A percentile compares a stretch with the other conserved stretches of the same genome.
These are phyloP conservation scores for Septoria linicola DNA, from an alignment of 2,329 filamentous ascomycete genomes.

Conservation along the genomic window DNA sequence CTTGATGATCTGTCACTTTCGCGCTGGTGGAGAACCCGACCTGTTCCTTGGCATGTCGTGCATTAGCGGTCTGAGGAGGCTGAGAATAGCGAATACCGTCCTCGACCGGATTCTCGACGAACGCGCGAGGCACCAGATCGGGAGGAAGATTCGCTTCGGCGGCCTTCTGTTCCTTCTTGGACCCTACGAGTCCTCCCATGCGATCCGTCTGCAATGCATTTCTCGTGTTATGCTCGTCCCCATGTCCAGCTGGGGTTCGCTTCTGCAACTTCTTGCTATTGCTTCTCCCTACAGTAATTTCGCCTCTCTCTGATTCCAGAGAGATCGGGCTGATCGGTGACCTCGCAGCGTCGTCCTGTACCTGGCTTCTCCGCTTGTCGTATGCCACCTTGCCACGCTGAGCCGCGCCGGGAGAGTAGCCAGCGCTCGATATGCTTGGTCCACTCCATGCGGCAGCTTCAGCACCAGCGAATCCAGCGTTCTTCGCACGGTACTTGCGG, in stretches of 20 bases:
- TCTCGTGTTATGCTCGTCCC: slow-evolving; percentile 22
- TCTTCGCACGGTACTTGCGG: slow-evolving; percentile 34
- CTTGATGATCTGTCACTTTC: slow-evolving; percentile 7
- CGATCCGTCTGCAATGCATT: slow-evolving; percentile 43
- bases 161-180: slow-evolving; percentile 30
- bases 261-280: slow-evolving; percentile 39
- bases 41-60: slow-evolving; percentile 40
- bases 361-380: slow-evolving; percentile 32
- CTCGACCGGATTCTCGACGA: slow-evolving; percentile 22
- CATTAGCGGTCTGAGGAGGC: slow-evolving; percentile 40
- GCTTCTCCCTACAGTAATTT: slow-evolving; percentile 30
- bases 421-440: slow-evolving; percentile 15
- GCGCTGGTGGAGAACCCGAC: slow-evolving; percentile 42
- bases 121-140: slow-evolving; percentile 36
- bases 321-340: slow-evolving; percentile 29
- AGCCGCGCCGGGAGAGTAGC: slow-evolving; percentile 15
- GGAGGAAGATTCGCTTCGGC: slow-evolving; percentile 40
- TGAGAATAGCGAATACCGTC: slow-evolving; percentile 36
- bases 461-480: slow-evolving; percentile 37
- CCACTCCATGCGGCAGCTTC: slow-evolving; percentile 29
- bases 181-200: slow-evolving; percentile 34
- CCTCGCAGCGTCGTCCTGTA: slow-evolving; percentile 15
- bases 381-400: slow-evolving; percentile 36
- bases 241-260: slow-evolving; percentile 16
- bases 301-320: slow-evolving; percentile 14